Conservation (phyloP, 2,329 filamentous ascomycete species). For the Aspergillus ustus region DNA sequence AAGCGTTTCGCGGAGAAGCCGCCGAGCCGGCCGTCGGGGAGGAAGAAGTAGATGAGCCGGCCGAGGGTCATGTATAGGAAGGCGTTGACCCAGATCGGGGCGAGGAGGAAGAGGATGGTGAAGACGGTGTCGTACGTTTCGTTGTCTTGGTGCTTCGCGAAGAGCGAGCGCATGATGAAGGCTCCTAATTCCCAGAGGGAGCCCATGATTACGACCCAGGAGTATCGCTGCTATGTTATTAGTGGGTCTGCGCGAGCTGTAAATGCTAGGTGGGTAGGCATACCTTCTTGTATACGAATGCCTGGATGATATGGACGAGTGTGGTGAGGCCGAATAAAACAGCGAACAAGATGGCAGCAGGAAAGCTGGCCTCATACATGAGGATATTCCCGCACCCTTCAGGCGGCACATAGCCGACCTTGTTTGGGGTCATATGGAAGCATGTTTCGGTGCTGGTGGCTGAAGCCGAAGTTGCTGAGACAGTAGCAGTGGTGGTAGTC, state of each 20-base stretch:
- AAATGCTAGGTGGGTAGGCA: not conserved
- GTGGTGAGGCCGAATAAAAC: slow-evolving; percentile 38
- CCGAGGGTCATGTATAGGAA: slow-evolving; percentile 51
- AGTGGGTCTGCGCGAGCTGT: slow-evolving; percentile 1
- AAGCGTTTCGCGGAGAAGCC: slow-evolving; percentile 44
- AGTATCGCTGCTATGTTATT: slow-evolving; percentile 37
- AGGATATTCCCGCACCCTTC: slow-evolving; percentile 41
- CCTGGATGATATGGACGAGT: slow-evolving; percentile 38
- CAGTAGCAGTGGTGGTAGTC: slow-evolving; percentile 11
- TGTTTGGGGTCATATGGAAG: slow-evolving; percentile 33
- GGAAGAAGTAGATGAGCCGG: slow-evolving; percentile 47
- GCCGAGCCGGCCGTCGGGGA: slow-evolving; percentile 38
- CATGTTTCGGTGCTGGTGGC: slow-evolving; percentile 21
- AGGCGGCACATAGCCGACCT: slow-evolving; percentile 43
- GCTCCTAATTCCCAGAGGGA: slow-evolving; percentile 45
- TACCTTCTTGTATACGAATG: slow-evolving; percentile 36
- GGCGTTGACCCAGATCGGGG: slow-evolving; percentile 51
- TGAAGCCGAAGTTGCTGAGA: not conserved
- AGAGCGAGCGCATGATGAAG: slow-evolving; percentile 47
- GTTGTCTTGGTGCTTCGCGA: slow-evolving; percentile 47
- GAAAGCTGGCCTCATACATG: slow-evolving; percentile 36
- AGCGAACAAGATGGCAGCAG: slow-evolving; percentile 39
- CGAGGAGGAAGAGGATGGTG: slow-evolving; percentile 51
- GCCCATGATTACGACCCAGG: slow-evolving; percentile 52
- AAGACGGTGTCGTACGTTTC: slow-evolving; percentile 35